Evolutionary conservation across 1,139 yeast genomes (phyloP), one percentile per base, ranked within the genome.

Genomic region (Waltiozyma sp.): DNA sequence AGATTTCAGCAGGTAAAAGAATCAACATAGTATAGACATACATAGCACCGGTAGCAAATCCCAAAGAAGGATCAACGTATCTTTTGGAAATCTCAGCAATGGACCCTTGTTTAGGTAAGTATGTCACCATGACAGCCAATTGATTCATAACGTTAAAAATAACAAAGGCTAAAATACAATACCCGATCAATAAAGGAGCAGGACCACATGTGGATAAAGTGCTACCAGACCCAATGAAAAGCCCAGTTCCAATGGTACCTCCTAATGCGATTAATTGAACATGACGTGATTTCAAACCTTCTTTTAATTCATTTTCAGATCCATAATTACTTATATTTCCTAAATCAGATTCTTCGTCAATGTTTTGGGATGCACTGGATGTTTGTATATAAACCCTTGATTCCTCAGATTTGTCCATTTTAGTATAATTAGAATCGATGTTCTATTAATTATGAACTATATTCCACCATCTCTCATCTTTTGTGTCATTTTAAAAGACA

Each of bases 11-110:
- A 3, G 93, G 91, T 44, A 85, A 77, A 50, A 82, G 73, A 28
- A 83, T 75, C 46, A 85, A 76, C 58, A 82, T 80, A 62, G 83
- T 70, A 47, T 83, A 66, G 75, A 82, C 83, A 58, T 82, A 85
- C 61, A 84, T 84, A 74, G 85, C 79, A 19, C 88, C 83, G 9
- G 85, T 79, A 60, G 81, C 81, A 49, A 81, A 77, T 51, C 83
- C 88, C 47, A 80, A 68, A 2, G 91, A 79, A 44, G 80, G 84
- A 60, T 76, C 81, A 31, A 70, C 71, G 56, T 75, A 75, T 43
- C 78, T 61, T 24, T 73, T 74, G 1, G 78, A 73, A 46, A 77
- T 50, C 39, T 75, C 59, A 70, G 64, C 54, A 71, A 77, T 10
- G 75, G 81, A 18, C 91, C 51, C 62, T 55, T 63, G 63, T 28